Percentiles rank a stretch among this genome's conserved stretches.
phyloP scores from a whole-genome alignment of 2,329 filamentous ascomycete species.

The Penicillium polonicum region DNA sequence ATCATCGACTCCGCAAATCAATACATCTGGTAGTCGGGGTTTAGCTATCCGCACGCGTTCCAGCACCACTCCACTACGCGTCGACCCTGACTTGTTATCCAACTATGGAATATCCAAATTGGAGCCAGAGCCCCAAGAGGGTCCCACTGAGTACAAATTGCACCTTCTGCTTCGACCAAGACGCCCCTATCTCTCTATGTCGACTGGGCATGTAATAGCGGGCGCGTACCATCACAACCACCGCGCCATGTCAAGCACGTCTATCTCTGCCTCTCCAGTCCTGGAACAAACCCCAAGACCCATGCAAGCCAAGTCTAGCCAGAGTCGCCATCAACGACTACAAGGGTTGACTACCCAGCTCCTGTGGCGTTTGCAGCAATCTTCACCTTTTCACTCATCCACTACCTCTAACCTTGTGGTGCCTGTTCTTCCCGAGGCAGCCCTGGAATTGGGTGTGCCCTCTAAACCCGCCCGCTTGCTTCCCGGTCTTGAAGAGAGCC shows the following conservation, averaged over 20 bases:
- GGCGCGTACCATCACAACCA: slow-evolving; percentile 51
- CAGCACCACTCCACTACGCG: slow-evolving; percentile 41
- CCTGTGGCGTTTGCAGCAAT: slow-evolving; percentile 92
- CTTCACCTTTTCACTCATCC: slow-evolving; percentile 83
- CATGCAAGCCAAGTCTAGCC: slow-evolving; percentile 54
- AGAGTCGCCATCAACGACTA: slow-evolving; percentile 77
- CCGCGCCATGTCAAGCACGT: slow-evolving; percentile 24
- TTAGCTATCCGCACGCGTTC: slow-evolving; percentile 30
- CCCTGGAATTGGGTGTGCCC: slow-evolving; percentile 57
- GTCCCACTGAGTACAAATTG: slow-evolving; percentile 94
- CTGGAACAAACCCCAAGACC: slow-evolving; percentile 38
- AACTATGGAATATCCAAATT: slow-evolving; percentile 72
- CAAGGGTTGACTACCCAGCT: slow-evolving; percentile 93
- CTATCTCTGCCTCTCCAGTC: slow-evolving; percentile 25
- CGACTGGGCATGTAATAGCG: slow-evolving; percentile 58
- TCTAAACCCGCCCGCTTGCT: slow-evolving; percentile 56
- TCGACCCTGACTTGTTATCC: slow-evolving; percentile 40
- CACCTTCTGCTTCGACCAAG: slow-evolving; percentile 81
- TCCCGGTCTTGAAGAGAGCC: slow-evolving; percentile 84
- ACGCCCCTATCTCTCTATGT: slow-evolving; percentile 69
- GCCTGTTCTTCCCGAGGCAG: slow-evolving; percentile 68
- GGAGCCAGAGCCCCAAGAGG: slow-evolving; percentile 87
- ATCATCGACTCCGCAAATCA: slow-evolving; percentile 41
- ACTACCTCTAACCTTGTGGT: slow-evolving; percentile 72
- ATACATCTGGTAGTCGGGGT: slow-evolving; percentile 25